Conservation (phyloP, 257 asterid species). For the Fraxinus pennsylvanica region DNA sequence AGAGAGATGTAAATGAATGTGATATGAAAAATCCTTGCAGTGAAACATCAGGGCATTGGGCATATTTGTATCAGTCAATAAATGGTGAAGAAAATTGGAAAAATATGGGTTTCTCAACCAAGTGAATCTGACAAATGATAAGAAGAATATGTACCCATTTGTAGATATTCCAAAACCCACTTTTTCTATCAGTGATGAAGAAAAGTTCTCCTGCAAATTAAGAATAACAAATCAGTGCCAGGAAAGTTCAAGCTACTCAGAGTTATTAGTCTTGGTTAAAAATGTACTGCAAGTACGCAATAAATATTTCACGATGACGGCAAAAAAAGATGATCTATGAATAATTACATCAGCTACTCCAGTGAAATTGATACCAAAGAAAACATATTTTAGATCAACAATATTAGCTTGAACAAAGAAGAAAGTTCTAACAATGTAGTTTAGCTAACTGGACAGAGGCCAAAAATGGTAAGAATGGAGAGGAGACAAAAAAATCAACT, state of each 20-base stretch:
- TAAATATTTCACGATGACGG: not conserved
- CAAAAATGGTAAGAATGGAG: not conserved
- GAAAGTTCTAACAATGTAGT: not conserved
- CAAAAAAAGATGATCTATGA: not conserved
- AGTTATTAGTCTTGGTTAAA: slow-evolving; percentile 3
- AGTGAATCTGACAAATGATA: slow-evolving; percentile 16
- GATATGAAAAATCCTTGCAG: slow-evolving; percentile 1
- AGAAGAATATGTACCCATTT: slow-evolving; percentile 68
- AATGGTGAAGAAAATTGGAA: slow-evolving; percentile 13
- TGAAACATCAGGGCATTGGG: not conserved
- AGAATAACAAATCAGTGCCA: slow-evolving; percentile 23
- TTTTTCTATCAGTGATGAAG: slow-evolving; percentile 81
- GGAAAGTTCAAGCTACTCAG: not conserved
- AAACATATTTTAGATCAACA: not conserved
- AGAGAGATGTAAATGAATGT: not conserved
- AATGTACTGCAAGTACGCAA: not conserved
- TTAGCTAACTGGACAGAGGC: not conserved
- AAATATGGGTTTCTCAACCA: slow-evolving; percentile 10
- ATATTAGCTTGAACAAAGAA: not conserved
- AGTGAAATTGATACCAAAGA: slow-evolving; percentile 2
- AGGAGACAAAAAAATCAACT: not conserved
- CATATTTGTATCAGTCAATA: not conserved
- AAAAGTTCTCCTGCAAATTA: slow-evolving; percentile 79
- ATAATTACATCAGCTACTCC: not conserved
- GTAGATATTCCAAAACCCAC: slow-evolving; percentile 95